Conservation (phyloP, 495 filamentous ascomycete genomes). For the Tuber aestivum region DNA sequence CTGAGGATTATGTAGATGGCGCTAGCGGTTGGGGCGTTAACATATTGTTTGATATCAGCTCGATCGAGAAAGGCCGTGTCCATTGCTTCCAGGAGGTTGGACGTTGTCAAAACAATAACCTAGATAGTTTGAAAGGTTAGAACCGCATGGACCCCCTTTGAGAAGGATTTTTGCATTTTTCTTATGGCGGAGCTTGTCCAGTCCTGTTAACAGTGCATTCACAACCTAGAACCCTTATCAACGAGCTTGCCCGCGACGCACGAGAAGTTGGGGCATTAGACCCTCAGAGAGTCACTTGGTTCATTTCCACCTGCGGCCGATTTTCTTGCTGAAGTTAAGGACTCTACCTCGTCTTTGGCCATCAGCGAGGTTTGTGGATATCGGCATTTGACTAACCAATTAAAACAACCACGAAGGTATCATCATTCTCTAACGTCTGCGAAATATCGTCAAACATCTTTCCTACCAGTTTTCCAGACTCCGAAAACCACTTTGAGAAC, state of each 20-base stretch:
- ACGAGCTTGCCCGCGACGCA: not conserved
- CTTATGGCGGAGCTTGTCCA: slow-evolving; percentile 45
- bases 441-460: slow-evolving; percentile 50
- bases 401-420: slow-evolving; percentile 49
- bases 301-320: slow-evolving; percentile 47
- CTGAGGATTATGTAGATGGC: slow-evolving; percentile 53
- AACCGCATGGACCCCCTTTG: not conserved
- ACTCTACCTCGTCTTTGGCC: slow-evolving; percentile 53
- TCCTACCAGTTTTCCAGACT: slow-evolving; percentile 53
- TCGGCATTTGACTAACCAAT: slow-evolving; percentile 41
- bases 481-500: slow-evolving; percentile 53
- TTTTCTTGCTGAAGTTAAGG: slow-evolving; percentile 48
- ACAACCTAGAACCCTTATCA: slow-evolving; percentile 30
- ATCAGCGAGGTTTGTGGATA: slow-evolving; percentile 5
- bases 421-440: slow-evolving; percentile 47
- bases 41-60: slow-evolving; percentile 50
- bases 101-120: slow-evolving; percentile 42
- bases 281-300: slow-evolving; percentile 49
- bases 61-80: slow-evolving; percentile 55
- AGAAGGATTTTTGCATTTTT: slow-evolving; percentile 26
- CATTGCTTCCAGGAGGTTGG: slow-evolving; percentile 39
- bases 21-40: slow-evolving; percentile 44
- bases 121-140: slow-evolving; percentile 23
- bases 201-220: slow-evolving; percentile 41
- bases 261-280: slow-evolving; percentile 21